Evolutionary conservation across 352 stramenopile species (phyloP), one percentile per base, ranked within the genome.

Genomic region (Globisporangium camurandrum): DNA sequence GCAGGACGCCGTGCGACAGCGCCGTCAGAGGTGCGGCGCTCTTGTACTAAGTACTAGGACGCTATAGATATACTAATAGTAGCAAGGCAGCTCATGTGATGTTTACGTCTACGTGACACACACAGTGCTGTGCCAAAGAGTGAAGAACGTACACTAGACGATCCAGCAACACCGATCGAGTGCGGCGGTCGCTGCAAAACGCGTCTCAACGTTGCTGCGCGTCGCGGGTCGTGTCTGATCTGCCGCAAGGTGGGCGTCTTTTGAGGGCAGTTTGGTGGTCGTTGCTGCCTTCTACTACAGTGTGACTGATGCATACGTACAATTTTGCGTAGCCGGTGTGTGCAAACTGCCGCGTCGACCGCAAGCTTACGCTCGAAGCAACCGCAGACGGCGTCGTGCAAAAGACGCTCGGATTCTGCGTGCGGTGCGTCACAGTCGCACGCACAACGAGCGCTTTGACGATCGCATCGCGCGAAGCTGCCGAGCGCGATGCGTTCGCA

Each of bases 341-440:
- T 50, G 61, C 54, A 40, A 62, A 64, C 28, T 76, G 67, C 46
- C 56, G 60, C 24, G 66, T 64, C 16, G 64, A 28, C 3, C 62
- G 62, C 28, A 71, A 71, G 51, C 56, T 73, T 54, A 69, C 61
- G 27, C 51, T 69, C 31, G 64, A 71, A 19, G 63, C 61, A 14
- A 49, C 54, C 3, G 38, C 51, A 1, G 61, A 64, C 14, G 57
- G 51, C 11, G 30, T 62, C 2, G 46, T 65, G 23, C 66, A 71
- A 30, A 63, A 69, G 34, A 62, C 61, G 16, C 41, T 61, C 3
- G 62, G 56, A 47, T 51, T 76, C 46, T 76, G 67, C 30, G 53
- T 66, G 23, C 23, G 66, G 14, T 76, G 67, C 26, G 69, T 76
- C 44, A 58, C n/a, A 16, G 49, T 67, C 20, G 64, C 67, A 1